A percentile compares a stretch with the other conserved stretches of the same genome.
Conservation (phyloP, 352 stramenopile genomes). For the Globisporangium nagaii region DNA sequence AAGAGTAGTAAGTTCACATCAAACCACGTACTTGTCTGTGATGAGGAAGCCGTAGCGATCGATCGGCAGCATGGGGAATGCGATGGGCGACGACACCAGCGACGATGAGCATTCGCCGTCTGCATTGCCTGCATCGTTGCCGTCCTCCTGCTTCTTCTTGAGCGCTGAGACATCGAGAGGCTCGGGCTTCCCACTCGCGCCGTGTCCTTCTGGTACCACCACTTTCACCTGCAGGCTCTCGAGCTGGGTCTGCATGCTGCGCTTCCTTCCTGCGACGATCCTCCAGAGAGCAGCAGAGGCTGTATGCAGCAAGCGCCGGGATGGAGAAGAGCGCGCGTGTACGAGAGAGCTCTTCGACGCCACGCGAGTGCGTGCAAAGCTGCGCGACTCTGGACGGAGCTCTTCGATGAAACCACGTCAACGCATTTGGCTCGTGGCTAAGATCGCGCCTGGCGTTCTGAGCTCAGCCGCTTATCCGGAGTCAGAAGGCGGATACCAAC, state of each 20-base stretch:
- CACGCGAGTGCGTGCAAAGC: not conserved
- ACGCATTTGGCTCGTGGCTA: not conserved
- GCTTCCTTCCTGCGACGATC: too few relatives aligned
- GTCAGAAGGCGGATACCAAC: too few relatives aligned
- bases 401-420: not conserved
- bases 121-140: not conserved
- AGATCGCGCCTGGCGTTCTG: not conserved
- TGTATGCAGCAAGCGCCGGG: too few relatives aligned
- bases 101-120: not conserved
- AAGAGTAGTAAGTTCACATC: not conserved
- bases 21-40: slow-evolving; percentile 53
- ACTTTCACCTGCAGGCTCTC: slow-evolving; percentile 9
- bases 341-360: not conserved
- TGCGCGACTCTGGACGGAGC: not conserved
- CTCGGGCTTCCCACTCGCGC: not conserved
- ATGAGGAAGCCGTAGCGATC: slow-evolving; percentile 75
- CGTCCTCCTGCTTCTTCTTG: slow-evolving; percentile 17
- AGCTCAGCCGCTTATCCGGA: too few relatives aligned
- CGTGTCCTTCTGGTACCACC: slow-evolving; percentile 1
- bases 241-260: slow-evolving; percentile 8
- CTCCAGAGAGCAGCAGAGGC: too few relatives aligned
- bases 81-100: slow-evolving; percentile 17
- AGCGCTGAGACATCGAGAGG: not conserved
- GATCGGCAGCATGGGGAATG: slow-evolving; percentile 49
- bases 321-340: not conserved